Percentiles rank a stretch among this genome's conserved stretches.
Conservation (phyloP, 805 yeast species). For the Saccharomyces cerevisiae region DNA sequence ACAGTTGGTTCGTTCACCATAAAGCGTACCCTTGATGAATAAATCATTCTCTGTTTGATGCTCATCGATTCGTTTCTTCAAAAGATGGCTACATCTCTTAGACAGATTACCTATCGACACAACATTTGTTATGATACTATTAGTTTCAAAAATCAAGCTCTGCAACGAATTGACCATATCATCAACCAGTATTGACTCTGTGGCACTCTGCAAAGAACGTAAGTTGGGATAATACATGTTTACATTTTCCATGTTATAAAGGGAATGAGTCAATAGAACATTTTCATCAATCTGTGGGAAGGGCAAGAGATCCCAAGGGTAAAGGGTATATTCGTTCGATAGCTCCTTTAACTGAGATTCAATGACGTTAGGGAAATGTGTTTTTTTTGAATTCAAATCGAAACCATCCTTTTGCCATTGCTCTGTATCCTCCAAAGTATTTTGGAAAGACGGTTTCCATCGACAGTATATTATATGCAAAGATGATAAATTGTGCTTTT, state of each 20-base stretch:
- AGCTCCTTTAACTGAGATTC: constrained; percentile 11
- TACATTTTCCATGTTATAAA: constrained; percentile 20
- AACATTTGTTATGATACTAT: constrained; percentile 20
- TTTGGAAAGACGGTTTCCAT: constrained; percentile 13
- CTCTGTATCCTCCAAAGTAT: constrained; percentile 3
- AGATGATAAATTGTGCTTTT: constrained; percentile 1
- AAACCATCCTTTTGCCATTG: neutral
- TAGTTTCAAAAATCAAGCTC: constrained; percentile 15
- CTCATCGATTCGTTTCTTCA: constrained; percentile 13
- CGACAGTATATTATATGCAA: constrained; percentile 13
- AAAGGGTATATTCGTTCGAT: constrained; percentile 1
- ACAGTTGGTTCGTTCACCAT: constrained; percentile 32
- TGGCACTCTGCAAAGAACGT: constrained; percentile 17
- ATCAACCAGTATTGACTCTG: constrained; percentile 21
- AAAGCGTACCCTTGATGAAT: constrained; percentile 24
- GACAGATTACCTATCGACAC: constrained; percentile 23
- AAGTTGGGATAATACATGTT: constrained; percentile 20
- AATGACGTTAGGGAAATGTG: constrained; percentile 17
- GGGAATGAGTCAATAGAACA: constrained; percentile 15
- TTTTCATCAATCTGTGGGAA: constrained; percentile 23
- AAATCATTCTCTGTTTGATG: constrained; percentile 10
- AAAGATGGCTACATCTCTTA: constrained; percentile 10
- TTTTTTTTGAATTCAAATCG: neutral
- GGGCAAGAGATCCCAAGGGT: constrained; percentile 21
- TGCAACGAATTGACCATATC: constrained; percentile 23